Conservation (phyloP, 495 filamentous ascomycete genomes). For the Aspergillus wentii region DNA sequence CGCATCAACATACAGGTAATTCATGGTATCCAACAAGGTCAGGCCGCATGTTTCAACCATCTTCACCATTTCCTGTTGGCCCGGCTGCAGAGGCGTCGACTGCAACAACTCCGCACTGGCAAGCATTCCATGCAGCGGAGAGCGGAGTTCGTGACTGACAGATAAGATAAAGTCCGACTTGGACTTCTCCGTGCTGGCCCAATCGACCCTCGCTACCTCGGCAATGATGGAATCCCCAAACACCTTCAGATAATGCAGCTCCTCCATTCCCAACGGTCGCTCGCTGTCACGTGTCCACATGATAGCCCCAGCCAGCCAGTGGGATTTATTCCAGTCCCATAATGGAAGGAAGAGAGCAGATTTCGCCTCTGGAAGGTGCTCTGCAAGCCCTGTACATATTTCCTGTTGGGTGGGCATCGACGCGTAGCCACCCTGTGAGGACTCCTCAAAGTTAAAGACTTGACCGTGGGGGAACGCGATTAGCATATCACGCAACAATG, state of each 20-base stretch:
- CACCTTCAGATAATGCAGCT: constrained; percentile 49
- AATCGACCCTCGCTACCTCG: constrained; percentile 51
- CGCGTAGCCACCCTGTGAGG: no score
- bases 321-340: constrained; percentile 55
- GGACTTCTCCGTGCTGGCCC: constrained; percentile 43
- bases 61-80: constrained; percentile 52
- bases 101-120: constrained; percentile 61
- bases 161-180: constrained; percentile 70
- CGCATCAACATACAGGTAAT: constrained; percentile 49
- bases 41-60: constrained; percentile 60
- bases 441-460: constrained; percentile 16
- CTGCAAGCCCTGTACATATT: constrained; percentile 5
- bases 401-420: no score
- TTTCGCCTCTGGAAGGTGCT: constrained; percentile 44
- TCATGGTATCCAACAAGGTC: constrained; percentile 62
- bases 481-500: constrained; percentile 20
- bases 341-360: constrained; percentile 55
- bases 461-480: constrained; percentile 24
- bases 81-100: constrained; percentile 43
- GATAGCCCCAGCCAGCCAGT: constrained; percentile 59
- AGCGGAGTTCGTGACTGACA: constrained; percentile 69
- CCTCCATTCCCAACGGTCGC: constrained; percentile 35
- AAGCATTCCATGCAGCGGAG: constrained; percentile 65
- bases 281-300: constrained; percentile 49
- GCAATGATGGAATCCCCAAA: constrained; percentile 60